phyloP scores from a whole-genome alignment of 495 filamentous ascomycete genomes.

The Trypethelium eluteriae region DNA sequence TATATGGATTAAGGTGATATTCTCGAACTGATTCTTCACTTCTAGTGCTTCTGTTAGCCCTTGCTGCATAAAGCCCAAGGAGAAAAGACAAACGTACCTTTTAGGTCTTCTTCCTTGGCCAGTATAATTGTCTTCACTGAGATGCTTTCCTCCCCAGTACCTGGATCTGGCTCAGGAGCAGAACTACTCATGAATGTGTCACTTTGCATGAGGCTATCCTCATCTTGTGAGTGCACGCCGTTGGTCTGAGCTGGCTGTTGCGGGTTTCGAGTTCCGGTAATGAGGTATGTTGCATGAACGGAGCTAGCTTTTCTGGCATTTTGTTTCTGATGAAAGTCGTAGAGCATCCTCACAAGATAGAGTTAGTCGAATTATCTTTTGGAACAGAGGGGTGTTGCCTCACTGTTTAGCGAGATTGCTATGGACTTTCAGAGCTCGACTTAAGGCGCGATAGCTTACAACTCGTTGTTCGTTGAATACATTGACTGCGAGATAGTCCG shows the following conservation, averaged over 20 bases:
- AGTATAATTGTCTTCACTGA: slow-evolving; percentile 57
- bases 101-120: slow-evolving; percentile 69
- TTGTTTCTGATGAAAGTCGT: slow-evolving; percentile 74
- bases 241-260: slow-evolving; percentile 26
- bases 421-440: slow-evolving; percentile 71
- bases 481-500: slow-evolving; percentile 62
- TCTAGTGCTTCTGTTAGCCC: slow-evolving; percentile 39
- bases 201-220: slow-evolving; percentile 68
- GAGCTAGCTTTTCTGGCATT: slow-evolving; percentile 66
- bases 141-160: slow-evolving; percentile 33
- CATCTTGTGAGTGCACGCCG: slow-evolving; percentile 38
- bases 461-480: slow-evolving; percentile 69
- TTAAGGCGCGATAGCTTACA: slow-evolving; percentile 78
- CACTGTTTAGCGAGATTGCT: slow-evolving; percentile 78
- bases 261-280: slow-evolving; percentile 50
- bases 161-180: slow-evolving; percentile 44
- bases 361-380: slow-evolving; percentile 11
- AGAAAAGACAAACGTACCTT: slow-evolving; percentile 45
- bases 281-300: slow-evolving; percentile 80
- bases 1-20: slow-evolving; percentile 69
- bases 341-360: slow-evolving; percentile 61
- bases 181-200: slow-evolving; percentile 55
- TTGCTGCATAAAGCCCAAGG: background rate
- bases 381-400: slow-evolving; percentile 21
- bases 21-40: slow-evolving; percentile 57